A percentile compares a stretch with the other conserved stretches of the same genome.
Evolutionary conservation across 805 yeast genomes (phyloP).

Genomic region (Yueomyces sinensis): DNA sequence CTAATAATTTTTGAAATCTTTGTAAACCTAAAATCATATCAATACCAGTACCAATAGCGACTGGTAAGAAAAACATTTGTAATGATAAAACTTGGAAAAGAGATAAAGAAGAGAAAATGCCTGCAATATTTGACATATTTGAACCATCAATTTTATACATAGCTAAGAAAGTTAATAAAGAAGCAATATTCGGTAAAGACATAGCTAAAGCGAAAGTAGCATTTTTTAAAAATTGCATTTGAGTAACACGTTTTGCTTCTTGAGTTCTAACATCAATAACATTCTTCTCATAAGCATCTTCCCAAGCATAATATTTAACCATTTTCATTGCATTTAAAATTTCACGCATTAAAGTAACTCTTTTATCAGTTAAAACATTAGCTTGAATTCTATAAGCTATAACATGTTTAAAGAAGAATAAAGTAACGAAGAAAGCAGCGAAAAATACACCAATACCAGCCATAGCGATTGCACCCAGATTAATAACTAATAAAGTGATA

Average conservation of each 20-base stretch:
- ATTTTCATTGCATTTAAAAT: slow-evolving; percentile 64
- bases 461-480: slow-evolving; percentile 61
- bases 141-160: slow-evolving; percentile 31
- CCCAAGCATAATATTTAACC: slow-evolving; percentile 90
- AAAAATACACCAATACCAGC: slow-evolving; percentile 52
- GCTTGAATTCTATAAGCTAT: slow-evolving; percentile 45
- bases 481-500: slow-evolving; percentile 47
- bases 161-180: slow-evolving; percentile 45
- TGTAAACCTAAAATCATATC: slow-evolving; percentile 53
- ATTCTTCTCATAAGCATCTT: slow-evolving; percentile 52
- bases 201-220: slow-evolving; percentile 50
- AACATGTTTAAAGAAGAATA: slow-evolving; percentile 36
- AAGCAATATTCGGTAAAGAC: slow-evolving; percentile 55
- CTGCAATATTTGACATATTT: slow-evolving; percentile 1
- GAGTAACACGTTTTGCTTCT: slow-evolving; percentile 51
- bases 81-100: slow-evolving; percentile 48
- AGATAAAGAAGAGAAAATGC: slow-evolving; percentile 55
- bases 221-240: slow-evolving; percentile 55
- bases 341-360: slow-evolving; percentile 70
- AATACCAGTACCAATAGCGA: slow-evolving; percentile 52
- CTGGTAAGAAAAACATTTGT: slow-evolving; percentile 56
- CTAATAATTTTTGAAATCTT: slow-evolving; percentile 42
- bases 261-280: slow-evolving; percentile 41
- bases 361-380: slow-evolving; percentile 53
- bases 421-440: slow-evolving; percentile 28